Percentiles rank a stretch among this genome's conserved stretches.
Evolutionary conservation across 2,329 filamentous ascomycete species (phyloP).

Genomic region (Phyllosticta paracitricarpa): DNA sequence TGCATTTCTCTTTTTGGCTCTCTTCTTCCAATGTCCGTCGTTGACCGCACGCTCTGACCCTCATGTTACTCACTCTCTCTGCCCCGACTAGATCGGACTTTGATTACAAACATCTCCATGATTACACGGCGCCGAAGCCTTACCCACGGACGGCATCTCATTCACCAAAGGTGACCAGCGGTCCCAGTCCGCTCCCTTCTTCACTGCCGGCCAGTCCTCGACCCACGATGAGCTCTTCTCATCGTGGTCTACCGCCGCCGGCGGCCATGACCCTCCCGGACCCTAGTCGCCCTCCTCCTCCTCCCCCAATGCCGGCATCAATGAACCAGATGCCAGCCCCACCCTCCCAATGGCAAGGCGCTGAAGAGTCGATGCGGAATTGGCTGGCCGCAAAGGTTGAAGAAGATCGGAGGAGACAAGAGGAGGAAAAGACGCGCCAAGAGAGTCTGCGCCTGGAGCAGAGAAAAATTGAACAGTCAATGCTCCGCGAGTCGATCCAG

Average conservation of each 20-base stretch:
- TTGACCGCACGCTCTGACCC: constrained; percentile 12
- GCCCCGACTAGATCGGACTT: constrained; percentile 38
- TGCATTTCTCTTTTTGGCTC: constrained; percentile 3
- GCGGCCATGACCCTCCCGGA: constrained; percentile 43
- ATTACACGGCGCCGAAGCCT: constrained; percentile 35
- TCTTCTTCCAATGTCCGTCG: constrained; percentile 8
- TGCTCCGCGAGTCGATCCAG: constrained; percentile 43
- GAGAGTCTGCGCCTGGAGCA: constrained; percentile 40
- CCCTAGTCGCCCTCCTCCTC: constrained; percentile 31
- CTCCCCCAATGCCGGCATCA: constrained; percentile 20
- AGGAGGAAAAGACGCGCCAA: constrained; percentile 44
- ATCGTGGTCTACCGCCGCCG: constrained; percentile 44
- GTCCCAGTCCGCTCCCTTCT: constrained; percentile 20
- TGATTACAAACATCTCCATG: constrained; percentile 38
- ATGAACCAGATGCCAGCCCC: constrained; percentile 33
- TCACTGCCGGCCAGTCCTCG: constrained; percentile 33
- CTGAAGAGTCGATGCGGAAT: constrained; percentile 43
- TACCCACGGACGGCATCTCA: constrained; percentile 28
- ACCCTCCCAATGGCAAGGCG: constrained; percentile 38
- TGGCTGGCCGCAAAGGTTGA: constrained; percentile 42
- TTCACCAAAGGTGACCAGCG: constrained; percentile 32
- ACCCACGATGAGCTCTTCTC: constrained; percentile 40
- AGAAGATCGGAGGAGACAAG: constrained; percentile 44
- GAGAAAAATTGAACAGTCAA: constrained; percentile 42
- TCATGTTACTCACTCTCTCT: constrained; percentile 43